Conservation (phyloP, 2,329 filamentous ascomycete genomes). For the Uncinocarpus reesii region DNA sequence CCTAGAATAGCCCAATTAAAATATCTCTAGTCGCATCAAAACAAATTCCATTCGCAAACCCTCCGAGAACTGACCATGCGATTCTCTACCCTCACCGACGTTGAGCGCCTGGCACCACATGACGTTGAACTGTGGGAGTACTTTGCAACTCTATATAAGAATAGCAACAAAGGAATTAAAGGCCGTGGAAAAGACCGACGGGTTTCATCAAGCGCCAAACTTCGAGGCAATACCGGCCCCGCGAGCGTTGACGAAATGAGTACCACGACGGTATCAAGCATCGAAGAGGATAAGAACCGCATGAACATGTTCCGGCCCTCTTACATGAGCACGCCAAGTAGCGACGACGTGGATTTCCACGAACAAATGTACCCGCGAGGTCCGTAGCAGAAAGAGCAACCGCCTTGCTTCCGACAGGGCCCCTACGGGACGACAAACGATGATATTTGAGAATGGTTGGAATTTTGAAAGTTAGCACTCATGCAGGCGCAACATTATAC, state of each 20-base stretch:
- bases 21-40: constrained; percentile 63
- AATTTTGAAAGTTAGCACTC: constrained; percentile 12
- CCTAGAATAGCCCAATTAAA: constrained; percentile 2
- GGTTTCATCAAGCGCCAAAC: constrained; percentile 27
- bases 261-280: constrained; percentile 7
- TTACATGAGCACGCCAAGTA: constrained; percentile 16
- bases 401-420: background rate
- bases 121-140: constrained; percentile 76
- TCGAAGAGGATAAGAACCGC: constrained; percentile 7
- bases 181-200: constrained; percentile 73
- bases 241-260: constrained; percentile 9
- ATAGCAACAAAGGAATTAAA: constrained; percentile 97
- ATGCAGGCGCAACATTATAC: constrained; percentile 9
- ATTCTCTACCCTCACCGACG: constrained; percentile 55
- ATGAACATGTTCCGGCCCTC: constrained; percentile 13
- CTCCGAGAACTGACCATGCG: constrained; percentile 58
- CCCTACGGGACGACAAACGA: background rate
- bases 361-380: constrained; percentile 17
- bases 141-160: constrained; percentile 83
- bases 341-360: constrained; percentile 18
- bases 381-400: background rate
- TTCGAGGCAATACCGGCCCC: constrained; percentile 14
- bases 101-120: constrained; percentile 52
- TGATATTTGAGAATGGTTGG: constrained; percentile 3
- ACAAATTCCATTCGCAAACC: constrained; percentile 77